Evolutionary conservation across 106 monocot species (phyloP), one percentile per base, ranked within the genome.

Genomic region (Acorus calamus): DNA sequence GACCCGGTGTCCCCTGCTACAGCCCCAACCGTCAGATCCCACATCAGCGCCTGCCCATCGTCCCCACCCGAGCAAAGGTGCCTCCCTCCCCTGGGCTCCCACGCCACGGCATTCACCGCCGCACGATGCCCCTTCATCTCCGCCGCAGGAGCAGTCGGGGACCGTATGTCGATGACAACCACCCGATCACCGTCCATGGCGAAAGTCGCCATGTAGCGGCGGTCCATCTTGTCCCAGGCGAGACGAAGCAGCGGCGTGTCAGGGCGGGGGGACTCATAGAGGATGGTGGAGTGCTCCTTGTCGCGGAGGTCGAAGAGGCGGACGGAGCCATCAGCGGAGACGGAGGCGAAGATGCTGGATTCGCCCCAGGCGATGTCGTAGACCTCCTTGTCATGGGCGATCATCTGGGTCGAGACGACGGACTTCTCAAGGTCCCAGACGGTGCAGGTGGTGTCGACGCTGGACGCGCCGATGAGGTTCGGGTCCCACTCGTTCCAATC

Each of bases 351-450:
- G 48, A 85, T 77, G 4, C 80, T 74, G 5, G 84, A 78, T 45
- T 87, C 85, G 4, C 96, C 87, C 96, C 91, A 96, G 42, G 91
- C 91, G 28, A 91, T 88, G 72, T 91, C 96, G 60, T 91, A 91
- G 6, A 96, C 96, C 75, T 91, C 96, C 79, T 96, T 96, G 53
- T 91, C 96, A 60, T 96, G 96, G 5, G 91, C 96, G 64, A 96
- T 96, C 45, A 96, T 82, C 79, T 88, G 90, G 4, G 96, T 91
- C 80, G 90, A 90, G 43, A 88, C 78, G 60, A 48, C 76, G 11
- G 65, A 59, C 10, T 74, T 64, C 72, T 96, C 90, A 14, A 87
- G 57, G 61, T 96, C 96, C 91, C 91, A 96, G 11, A 96, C 60
- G 46, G 96, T 88, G 67, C 96, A 96, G 52, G 96, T 91, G 64